Percentiles rank a stretch among this genome's conserved stretches.
Evolutionary conservation across 441 rosid genomes (phyloP).

Genomic region (Mallotus repandus): DNA sequence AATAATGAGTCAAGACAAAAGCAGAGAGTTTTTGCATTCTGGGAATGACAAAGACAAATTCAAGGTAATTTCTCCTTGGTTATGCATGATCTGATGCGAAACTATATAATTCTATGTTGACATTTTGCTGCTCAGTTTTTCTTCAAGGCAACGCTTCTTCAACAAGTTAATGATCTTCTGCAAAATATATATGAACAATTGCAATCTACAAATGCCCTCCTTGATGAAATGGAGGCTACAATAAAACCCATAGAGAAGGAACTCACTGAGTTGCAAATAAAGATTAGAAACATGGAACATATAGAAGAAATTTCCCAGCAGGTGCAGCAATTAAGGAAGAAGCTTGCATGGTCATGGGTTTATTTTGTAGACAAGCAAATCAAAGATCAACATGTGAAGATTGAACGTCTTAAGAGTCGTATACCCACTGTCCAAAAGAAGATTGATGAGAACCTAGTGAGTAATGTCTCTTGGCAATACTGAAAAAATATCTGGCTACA

Average conservation of each 20-base stretch:
- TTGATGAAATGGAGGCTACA: constrained; percentile 62
- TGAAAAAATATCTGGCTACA: not conserved
- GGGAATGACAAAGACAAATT: constrained; percentile 94
- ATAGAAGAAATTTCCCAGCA: constrained; percentile 71
- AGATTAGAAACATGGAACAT: constrained; percentile 82
- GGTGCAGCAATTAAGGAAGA: constrained; percentile 67
- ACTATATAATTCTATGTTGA: constrained; percentile 32
- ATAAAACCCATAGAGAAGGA: constrained; percentile 77
- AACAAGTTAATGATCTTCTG: constrained; percentile 85
- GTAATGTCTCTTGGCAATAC: constrained; percentile 29
- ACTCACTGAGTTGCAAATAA: constrained; percentile 59
- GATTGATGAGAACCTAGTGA: constrained; percentile 67
- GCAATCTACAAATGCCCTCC: constrained; percentile 53
- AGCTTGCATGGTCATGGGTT: constrained; percentile 97
- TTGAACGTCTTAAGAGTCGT: constrained; percentile 71
- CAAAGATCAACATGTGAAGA: constrained; percentile 45
- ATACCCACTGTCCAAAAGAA: constrained; percentile 80
- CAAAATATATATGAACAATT: constrained; percentile 49
- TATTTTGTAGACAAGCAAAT: constrained; percentile 73
- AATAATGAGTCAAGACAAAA: constrained; percentile 96
- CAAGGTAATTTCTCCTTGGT: constrained; percentile 49
- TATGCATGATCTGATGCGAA: constrained; percentile 9
- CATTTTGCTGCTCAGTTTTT: constrained; percentile 59
- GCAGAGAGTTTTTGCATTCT: constrained; percentile 96
- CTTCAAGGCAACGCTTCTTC: constrained; percentile 94